phyloP scores from a whole-genome alignment of 2,329 filamentous ascomycete genomes.

The Juglanconis oblonga region DNA sequence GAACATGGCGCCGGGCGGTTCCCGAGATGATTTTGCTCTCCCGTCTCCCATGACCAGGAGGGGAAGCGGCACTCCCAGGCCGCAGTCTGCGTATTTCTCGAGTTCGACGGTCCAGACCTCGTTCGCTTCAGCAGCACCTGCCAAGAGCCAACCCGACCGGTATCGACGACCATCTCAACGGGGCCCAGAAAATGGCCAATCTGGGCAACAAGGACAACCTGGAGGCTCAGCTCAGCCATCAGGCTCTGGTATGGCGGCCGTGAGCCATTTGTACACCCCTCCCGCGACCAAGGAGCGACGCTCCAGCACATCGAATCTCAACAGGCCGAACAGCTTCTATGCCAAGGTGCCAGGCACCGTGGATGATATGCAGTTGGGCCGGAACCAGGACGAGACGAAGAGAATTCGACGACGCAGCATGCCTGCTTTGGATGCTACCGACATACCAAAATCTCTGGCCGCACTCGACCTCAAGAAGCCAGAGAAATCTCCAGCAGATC shows the following conservation, averaged over 20 bases:
- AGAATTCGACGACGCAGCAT: constrained; percentile 81
- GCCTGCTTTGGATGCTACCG: constrained; percentile 57
- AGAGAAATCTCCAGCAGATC: constrained; percentile 31
- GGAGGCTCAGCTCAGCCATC: constrained; percentile 43
- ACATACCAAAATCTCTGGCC: constrained; percentile 37
- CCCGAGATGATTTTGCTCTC: constrained; percentile 52
- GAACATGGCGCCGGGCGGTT: constrained; percentile 37
- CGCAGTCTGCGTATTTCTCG: constrained; percentile 41
- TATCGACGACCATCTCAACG: constrained; percentile 69
- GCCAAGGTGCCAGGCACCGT: constrained; percentile 43
- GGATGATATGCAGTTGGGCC: constrained; percentile 69
- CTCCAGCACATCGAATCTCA: constrained; percentile 33
- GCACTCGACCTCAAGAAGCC: constrained; percentile 36
- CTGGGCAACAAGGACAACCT: constrained; percentile 27
- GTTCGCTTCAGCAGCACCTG: constrained; percentile 54
- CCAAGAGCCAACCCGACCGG: constrained; percentile 74
- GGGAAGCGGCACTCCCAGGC: constrained; percentile 36
- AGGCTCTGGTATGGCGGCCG: constrained; percentile 51
- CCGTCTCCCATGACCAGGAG: constrained; percentile 39
- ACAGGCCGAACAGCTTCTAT: constrained; percentile 53
- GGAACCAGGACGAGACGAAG: constrained; percentile 64
- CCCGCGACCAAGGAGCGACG: constrained; percentile 34
- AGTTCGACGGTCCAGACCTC: constrained; percentile 44
- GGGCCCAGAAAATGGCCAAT: constrained; percentile 46
- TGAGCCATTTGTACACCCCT: constrained; percentile 52